Base-by-base conservation (phyloP, 202 grass and related monocot genomes). In the Carex sylvatica region DNA sequence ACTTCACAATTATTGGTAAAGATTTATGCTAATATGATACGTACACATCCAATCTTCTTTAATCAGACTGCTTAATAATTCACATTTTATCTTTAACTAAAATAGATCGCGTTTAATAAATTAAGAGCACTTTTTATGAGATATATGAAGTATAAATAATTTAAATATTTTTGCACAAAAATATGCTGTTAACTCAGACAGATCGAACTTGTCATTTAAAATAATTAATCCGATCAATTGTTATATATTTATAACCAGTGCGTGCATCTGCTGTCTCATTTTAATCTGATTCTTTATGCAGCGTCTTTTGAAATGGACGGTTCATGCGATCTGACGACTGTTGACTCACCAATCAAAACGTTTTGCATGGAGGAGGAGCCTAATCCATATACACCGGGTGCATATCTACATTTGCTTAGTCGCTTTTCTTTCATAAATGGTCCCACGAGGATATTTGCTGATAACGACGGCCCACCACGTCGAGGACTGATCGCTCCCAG, bases 371-470 rank as follows among this genome's bases (percentile, higher is more conserved):
- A 1, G 46, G 20, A 12, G n/a, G 16, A 42, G 36, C 8, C 9
- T 10, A 44, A 46, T 44, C n/a, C 15, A 58, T 12, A 79, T 62
- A 44, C 52, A 60, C 75, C 75, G 15, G 54, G 54, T 79, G 12
- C 30, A 79, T 79, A 7, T 35, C 0, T 6, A 61, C 2, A 9
- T 42, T 13, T 44, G 2, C 15, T 8, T 0, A 0, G n/a, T 36
- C 9, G 3, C 55, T 61, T 79, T 79, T 15, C 2, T 79, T 6
- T 31, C 11, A 3, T 74, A 1, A 24, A 9, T 54, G 73, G 81
- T 23, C 66, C 81, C 67, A 83, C 64, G 65, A 83, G 52, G 42
- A 14, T 83, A 18, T 60, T 59, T 73, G 30, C 61, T 6, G 16
- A 42, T 4, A 18, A 51, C 11, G 20, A 51, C 42, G 20, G 12